phyloP scores from a whole-genome alignment of 805 yeast species.

The Teunomyces funiuensis region DNA sequence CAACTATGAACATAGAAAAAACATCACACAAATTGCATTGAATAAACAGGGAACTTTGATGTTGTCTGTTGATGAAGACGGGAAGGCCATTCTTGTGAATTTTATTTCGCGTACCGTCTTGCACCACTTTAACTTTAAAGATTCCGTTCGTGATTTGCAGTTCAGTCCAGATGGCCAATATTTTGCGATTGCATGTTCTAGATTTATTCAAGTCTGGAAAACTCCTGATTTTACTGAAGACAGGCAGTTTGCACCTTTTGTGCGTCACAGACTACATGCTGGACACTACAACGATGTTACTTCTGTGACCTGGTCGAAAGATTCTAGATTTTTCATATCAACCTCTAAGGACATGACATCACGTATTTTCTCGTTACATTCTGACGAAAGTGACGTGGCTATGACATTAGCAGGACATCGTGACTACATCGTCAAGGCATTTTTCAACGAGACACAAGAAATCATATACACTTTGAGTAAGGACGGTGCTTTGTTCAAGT shows the following conservation, averaged over 20 bases:
- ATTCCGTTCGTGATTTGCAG: slow-evolving; percentile 65
- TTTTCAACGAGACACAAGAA: slow-evolving; percentile 85
- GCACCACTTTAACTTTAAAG: slow-evolving; percentile 93
- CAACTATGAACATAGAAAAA: slow-evolving; percentile 88
- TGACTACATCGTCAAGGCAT: slow-evolving; percentile 84
- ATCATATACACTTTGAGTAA: slow-evolving; percentile 86
- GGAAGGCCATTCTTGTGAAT: slow-evolving; percentile 89
- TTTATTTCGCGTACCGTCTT: slow-evolving; percentile 79
- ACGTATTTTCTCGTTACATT: slow-evolving; percentile 72
- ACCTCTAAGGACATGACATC: slow-evolving; percentile 90
- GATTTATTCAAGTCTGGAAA: slow-evolving; percentile 89
- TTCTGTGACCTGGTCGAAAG: slow-evolving; percentile 84
- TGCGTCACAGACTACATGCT: slow-evolving; percentile 83
- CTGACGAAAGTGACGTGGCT: slow-evolving; percentile 69
- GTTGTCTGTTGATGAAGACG: slow-evolving; percentile 84
- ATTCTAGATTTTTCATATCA: slow-evolving; percentile 83
- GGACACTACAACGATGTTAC: slow-evolving; percentile 87
- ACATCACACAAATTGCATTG: slow-evolving; percentile 74
- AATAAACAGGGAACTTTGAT: slow-evolving; percentile 80
- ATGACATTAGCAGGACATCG: slow-evolving; percentile 90
- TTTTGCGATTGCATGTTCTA: slow-evolving; percentile 82
- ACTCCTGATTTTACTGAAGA: slow-evolving; percentile 81
- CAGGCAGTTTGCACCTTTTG: slow-evolving; percentile 94
- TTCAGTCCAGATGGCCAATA: slow-evolving; percentile 87
- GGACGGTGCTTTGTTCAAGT: slow-evolving; percentile 90